Conservation (phyloP, 2,329 filamentous ascomycete species). For the Colletotrichum aenigma region DNA sequence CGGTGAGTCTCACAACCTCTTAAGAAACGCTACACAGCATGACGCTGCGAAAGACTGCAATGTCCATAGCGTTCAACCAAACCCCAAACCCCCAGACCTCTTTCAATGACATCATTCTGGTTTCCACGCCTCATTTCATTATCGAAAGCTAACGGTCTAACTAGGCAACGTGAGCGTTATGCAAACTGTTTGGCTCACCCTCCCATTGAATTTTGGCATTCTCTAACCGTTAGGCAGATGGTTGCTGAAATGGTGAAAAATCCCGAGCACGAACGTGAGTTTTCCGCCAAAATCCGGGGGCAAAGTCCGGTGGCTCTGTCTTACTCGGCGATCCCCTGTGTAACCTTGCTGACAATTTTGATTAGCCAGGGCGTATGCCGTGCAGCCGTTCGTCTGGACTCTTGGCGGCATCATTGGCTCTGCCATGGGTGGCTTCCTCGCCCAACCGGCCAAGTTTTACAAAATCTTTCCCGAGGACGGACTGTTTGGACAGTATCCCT, state of each 20-base stretch:
- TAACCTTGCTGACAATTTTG: neutral
- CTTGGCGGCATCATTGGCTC: conserved; percentile 40
- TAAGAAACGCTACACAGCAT: neutral
- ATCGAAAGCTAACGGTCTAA: neutral
- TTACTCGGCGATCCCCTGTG: neutral
- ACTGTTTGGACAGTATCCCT: conserved; percentile 67
- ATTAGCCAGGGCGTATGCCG: conserved; percentile 36
- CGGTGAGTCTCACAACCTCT: conserved; percentile 13
- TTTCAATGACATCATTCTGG: neutral
- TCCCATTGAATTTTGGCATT: neutral
- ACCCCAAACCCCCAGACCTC: neutral
- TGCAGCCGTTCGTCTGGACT: conserved; percentile 41
- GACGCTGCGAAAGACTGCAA: neutral
- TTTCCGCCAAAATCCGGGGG: neutral
- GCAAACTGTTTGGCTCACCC: conserved; percentile 30
- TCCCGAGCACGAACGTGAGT: conserved; percentile 43
- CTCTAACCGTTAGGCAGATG: conserved; percentile 27
- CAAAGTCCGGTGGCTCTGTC: too few relatives aligned
- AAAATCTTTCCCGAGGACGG: conserved; percentile 40
- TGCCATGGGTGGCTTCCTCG: conserved; percentile 40
- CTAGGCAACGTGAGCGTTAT: conserved; percentile 42
- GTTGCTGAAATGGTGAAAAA: conserved; percentile 45
- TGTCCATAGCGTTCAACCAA: neutral
- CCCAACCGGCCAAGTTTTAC: conserved; percentile 38
- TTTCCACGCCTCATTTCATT: neutral